A percentile compares a stretch with the other conserved stretches of the same genome.
phyloP scores from a whole-genome alignment of 768 basidiomycete genomes.

The Cystobasidium ongulense region DNA sequence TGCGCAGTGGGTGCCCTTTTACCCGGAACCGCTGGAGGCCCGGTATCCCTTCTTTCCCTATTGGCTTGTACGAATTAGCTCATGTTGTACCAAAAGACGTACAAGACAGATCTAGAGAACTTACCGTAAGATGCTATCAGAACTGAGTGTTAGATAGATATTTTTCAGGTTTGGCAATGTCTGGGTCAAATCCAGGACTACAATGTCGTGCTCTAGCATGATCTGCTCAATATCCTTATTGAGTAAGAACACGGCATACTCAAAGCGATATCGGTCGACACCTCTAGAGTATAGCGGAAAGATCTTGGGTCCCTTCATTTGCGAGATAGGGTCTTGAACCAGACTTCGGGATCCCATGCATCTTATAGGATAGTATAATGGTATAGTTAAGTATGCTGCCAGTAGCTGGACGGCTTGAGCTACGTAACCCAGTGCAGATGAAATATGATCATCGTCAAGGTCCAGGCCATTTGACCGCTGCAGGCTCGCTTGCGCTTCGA shows the following conservation, averaged over 20 bases:
- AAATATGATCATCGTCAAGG: slow-evolving; percentile 70
- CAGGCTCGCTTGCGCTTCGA: slow-evolving; percentile 48
- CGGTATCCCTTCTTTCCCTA: background rate
- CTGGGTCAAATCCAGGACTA: slow-evolving; percentile 84
- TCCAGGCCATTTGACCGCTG: slow-evolving; percentile 57
- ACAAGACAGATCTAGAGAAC: background rate
- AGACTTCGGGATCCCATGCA: slow-evolving; percentile 82
- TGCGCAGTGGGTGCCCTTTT: background rate
- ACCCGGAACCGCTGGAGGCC: background rate
- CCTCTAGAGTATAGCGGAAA: slow-evolving; percentile 92
- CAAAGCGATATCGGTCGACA: slow-evolving; percentile 92
- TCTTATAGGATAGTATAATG: slow-evolving; percentile 78
- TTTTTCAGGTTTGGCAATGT: slow-evolving; percentile 76
- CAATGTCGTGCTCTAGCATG: slow-evolving; percentile 58
- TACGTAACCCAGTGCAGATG: slow-evolving; percentile 81
- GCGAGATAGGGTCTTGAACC: slow-evolving; percentile 83
- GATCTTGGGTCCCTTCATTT: slow-evolving; percentile 92
- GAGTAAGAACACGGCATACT: slow-evolving; percentile 90
- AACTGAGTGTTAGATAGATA: slow-evolving; percentile 31
- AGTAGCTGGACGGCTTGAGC: slow-evolving; percentile 78
- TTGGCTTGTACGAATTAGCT: background rate
- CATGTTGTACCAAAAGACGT: background rate
- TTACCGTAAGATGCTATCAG: background rate
- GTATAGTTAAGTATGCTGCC: slow-evolving; percentile 65
- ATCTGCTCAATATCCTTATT: slow-evolving; percentile 98